phyloP scores from a whole-genome alignment of 768 basidiomycete genomes.

The Collybiopsis confluens region DNA sequence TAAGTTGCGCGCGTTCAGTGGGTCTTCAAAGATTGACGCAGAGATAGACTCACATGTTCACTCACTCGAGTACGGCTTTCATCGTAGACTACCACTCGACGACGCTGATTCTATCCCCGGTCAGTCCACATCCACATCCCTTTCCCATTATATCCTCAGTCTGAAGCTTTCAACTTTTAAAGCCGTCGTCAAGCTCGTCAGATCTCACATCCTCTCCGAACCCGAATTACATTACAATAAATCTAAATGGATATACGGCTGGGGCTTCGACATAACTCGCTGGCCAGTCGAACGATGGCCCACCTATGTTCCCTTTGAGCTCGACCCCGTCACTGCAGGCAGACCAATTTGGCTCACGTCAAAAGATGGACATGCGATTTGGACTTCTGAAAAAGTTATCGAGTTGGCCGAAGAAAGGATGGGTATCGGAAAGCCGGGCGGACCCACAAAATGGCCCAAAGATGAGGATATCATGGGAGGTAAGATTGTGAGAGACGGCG shows the following conservation, averaged over 20 bases:
- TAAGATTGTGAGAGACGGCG: neutral
- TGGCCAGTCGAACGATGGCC: constrained; percentile 3
- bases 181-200: constrained; percentile 4
- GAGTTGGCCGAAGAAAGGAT: constrained; percentile 1
- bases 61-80: constrained; percentile 5
- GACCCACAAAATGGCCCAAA: neutral
- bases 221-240: neutral
- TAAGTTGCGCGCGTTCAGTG: neutral
- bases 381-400: constrained; percentile 6
- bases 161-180: too few species aligned
- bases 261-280: constrained; percentile 4
- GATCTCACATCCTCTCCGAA: constrained; percentile 3
- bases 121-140: neutral
- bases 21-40: neutral
- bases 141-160: neutral
- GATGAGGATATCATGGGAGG: neutral
- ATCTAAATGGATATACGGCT: constrained; percentile 1
- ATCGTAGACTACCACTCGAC: constrained; percentile 2
- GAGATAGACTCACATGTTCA: constrained; percentile 5
- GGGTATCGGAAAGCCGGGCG: neutral
- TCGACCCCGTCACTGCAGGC: neutral
- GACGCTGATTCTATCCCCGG: constrained; percentile 5
- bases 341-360: constrained; percentile 4
- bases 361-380: constrained; percentile 7
- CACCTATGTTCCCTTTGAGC: neutral